Percentiles rank a stretch among this genome's conserved stretches.
These are phyloP conservation scores for Corniculantispora saksenae DNA, from an alignment of 2,329 filamentous ascomycete species.

Conservation along the genomic window DNA sequence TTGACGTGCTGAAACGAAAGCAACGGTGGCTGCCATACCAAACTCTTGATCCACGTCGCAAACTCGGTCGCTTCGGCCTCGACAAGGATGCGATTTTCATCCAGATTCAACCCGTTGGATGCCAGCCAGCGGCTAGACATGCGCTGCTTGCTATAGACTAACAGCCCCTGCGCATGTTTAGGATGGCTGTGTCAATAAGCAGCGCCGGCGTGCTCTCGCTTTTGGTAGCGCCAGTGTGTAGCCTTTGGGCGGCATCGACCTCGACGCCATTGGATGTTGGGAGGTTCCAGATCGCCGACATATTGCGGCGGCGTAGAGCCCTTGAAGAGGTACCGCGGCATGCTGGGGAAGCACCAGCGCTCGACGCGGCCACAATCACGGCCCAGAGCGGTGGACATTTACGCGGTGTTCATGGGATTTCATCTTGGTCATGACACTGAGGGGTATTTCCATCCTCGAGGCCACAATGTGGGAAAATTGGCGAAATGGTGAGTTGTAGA, in stretches of 20 bases:
- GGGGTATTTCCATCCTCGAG: neutral
- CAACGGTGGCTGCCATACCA: conserved; percentile 22
- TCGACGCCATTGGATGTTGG: conserved; percentile 17
- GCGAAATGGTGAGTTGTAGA: too few species aligned
- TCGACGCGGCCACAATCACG: conserved; percentile 32
- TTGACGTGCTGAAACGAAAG: conserved; percentile 34
- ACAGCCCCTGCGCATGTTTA: conserved; percentile 30
- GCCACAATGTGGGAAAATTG: neutral
- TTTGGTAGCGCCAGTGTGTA: conserved; percentile 32
- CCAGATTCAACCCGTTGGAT: conserved; percentile 30
- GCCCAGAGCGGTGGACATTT: conserved; percentile 26
- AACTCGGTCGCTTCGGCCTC: conserved; percentile 28
- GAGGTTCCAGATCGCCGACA: conserved; percentile 20
- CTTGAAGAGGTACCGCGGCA: conserved; percentile 26
- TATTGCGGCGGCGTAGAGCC: conserved; percentile 24
- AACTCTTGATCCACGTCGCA: conserved; percentile 24
- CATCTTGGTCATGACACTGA: neutral
- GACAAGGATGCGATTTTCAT: conserved; percentile 29
- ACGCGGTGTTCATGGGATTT: neutral
- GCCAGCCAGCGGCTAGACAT: conserved; percentile 32
- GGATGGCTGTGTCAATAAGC: conserved; percentile 35
- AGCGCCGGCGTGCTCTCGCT: conserved; percentile 26
- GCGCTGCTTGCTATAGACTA: conserved; percentile 30
- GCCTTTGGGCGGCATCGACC: conserved; percentile 12
- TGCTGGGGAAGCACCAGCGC: conserved; percentile 28